Percentiles rank a stretch among this genome's conserved stretches.
Conservation (phyloP, 768 basidiomycete genomes). For the Boletus subcaerulescens region DNA sequence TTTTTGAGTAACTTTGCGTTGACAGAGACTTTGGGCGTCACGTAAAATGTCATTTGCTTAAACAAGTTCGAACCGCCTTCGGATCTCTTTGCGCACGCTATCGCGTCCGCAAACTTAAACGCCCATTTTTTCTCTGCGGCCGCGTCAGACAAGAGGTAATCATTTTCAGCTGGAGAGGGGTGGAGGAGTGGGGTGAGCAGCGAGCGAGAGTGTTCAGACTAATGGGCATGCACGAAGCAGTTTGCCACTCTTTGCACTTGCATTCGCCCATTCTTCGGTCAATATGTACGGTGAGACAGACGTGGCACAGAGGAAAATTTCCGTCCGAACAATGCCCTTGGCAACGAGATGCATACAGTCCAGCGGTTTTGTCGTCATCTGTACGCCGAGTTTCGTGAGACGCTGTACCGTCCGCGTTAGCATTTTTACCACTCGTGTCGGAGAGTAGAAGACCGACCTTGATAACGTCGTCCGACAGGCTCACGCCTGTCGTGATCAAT, state of each 20-base stretch:
- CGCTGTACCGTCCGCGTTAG: conserved; percentile 37
- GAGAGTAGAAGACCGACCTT: conserved; percentile 43
- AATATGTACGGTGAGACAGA: conserved; percentile 61
- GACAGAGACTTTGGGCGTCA: conserved; percentile 63
- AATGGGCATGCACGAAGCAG: conserved; percentile 56
- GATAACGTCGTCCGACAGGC: conserved; percentile 51
- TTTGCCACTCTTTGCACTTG: conserved; percentile 51
- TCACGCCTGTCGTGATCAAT: conserved; percentile 69
- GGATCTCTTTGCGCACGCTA: conserved; percentile 51
- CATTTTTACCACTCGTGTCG: not conserved
- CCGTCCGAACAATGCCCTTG: conserved; percentile 69
- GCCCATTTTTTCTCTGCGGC: conserved; percentile 62
- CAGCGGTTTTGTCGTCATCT: conserved; percentile 52
- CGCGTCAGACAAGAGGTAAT: conserved; percentile 59
- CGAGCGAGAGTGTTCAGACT: not conserved
- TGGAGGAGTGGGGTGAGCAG: not conserved
- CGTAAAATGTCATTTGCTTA: conserved; percentile 64
- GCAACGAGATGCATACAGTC: conserved; percentile 83
- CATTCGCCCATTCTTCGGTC: conserved; percentile 63
- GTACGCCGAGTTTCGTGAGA: conserved; percentile 64
- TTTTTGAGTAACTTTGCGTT: conserved; percentile 62
- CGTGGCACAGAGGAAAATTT: conserved; percentile 84
- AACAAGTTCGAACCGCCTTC: conserved; percentile 52
- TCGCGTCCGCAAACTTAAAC: conserved; percentile 59
- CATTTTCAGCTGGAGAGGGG: conserved; percentile 50